Percentiles rank a stretch among this genome's conserved stretches.
These are phyloP conservation scores for Botryotinia calthae DNA, from an alignment of 2,329 filamentous ascomycete genomes.

Conservation along the genomic window DNA sequence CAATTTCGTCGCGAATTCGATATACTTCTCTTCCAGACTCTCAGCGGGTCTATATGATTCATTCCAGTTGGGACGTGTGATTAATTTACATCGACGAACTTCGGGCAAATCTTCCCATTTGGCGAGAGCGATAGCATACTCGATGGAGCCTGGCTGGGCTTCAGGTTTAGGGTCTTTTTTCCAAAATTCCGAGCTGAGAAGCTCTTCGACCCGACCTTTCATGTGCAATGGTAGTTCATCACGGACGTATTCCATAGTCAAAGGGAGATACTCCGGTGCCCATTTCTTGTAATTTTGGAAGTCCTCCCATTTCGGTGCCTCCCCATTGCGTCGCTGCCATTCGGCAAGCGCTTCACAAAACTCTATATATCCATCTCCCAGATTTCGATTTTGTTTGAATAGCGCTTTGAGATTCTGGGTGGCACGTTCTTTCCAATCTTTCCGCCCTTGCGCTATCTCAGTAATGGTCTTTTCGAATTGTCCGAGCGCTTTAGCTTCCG, in stretches of 20 bases:
- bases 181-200: background rate
- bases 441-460: background rate
- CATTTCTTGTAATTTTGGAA: slow-evolving; percentile 5
- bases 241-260: background rate
- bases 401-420: background rate
- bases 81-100: background rate
- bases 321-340: slow-evolving; percentile 1
- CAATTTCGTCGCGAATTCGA: background rate
- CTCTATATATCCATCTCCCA: slow-evolving; percentile 13
- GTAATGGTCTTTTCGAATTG: background rate
- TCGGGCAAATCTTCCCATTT: background rate
- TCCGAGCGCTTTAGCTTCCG: slow-evolving; percentile 1
- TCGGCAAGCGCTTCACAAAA: background rate
- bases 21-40: background rate
- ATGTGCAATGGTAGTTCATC: background rate
- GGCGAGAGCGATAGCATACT: slow-evolving; percentile 1
- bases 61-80: background rate
- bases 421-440: background rate
- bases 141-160: background rate
- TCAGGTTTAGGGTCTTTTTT: background rate
- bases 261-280: background rate
- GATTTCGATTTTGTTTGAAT: background rate
- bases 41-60: background rate
- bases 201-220: background rate
- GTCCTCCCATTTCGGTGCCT: background rate